A percentile compares a stretch with the other conserved stretches of the same genome.
Evolutionary conservation across 2,329 filamentous ascomycete genomes (phyloP).

Genomic region (Ophiocordyceps camponoti-saundersi): DNA sequence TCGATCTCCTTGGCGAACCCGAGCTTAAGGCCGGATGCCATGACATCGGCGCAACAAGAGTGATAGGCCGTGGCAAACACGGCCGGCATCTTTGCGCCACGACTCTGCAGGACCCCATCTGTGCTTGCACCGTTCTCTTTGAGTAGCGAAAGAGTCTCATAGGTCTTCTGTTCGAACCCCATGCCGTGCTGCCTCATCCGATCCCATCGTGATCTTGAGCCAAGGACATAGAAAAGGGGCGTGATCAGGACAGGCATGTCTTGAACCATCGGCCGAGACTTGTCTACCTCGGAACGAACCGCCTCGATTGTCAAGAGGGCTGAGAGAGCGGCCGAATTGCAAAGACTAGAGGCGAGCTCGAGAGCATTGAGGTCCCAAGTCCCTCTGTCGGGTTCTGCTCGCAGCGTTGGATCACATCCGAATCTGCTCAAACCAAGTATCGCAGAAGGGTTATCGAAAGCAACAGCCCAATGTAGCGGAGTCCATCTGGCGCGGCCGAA

Average conservation of each 20-base stretch:
- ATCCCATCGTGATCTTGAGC: background rate
- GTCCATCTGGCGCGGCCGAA: background rate
- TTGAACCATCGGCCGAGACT: background rate
- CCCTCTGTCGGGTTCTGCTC: background rate
- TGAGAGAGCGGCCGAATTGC: background rate
- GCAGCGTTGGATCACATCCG: background rate
- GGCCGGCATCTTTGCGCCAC: background rate
- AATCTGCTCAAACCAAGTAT: background rate
- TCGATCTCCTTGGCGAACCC: background rate
- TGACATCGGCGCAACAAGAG: background rate
- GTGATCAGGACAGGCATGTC: background rate
- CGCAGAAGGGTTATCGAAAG: background rate
- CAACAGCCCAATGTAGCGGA: background rate
- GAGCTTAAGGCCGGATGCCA: background rate
- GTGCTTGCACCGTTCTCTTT: background rate
- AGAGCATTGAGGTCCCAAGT: background rate
- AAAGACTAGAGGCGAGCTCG: background rate
- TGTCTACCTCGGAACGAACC: background rate
- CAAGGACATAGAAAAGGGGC: background rate
- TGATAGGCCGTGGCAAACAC: background rate
- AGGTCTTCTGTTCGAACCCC: background rate
- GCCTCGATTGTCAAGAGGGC: background rate
- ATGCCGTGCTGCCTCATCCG: background rate
- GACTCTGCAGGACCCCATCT: background rate
- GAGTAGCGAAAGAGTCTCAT: background rate